Evolutionary conservation across 306 rosid species (phyloP).

Genomic region (cucumber (Cucumis sativus)): DNA sequence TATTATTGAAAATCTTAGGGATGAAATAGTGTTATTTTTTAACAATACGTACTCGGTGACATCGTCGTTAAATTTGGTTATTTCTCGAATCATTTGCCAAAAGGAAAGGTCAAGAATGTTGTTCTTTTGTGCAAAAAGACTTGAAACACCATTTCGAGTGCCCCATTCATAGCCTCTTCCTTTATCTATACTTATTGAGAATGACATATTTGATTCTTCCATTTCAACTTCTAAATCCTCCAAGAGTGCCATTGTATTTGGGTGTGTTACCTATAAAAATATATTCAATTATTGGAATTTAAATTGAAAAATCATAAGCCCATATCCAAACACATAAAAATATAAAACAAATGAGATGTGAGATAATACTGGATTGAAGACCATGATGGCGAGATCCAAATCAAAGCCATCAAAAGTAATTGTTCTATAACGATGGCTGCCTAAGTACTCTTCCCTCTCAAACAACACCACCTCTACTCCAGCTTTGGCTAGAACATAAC

Average conservation of each 20-base stretch:
- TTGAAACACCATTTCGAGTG: slow-evolving; percentile 51
- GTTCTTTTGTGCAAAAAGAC: slow-evolving; percentile 72
- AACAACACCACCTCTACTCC: not conserved
- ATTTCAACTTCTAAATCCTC: slow-evolving; percentile 74
- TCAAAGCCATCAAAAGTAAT: not conserved
- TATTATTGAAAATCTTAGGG: too few relatives aligned
- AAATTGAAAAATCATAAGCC: too few relatives aligned
- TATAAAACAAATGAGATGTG: too few relatives aligned
- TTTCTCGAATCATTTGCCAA: slow-evolving; percentile 72
- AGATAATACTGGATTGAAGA: not conserved
- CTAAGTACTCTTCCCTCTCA: not conserved
- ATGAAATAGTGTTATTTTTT: too few relatives aligned
- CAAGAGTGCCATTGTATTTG: slow-evolving; percentile 79
- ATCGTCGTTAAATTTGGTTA: slow-evolving; percentile 59
- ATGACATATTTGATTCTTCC: slow-evolving; percentile 82
- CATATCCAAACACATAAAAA: too few relatives aligned
- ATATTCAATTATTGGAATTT: not conserved
- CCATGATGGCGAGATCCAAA: not conserved
- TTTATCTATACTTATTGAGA: slow-evolving; percentile 54
- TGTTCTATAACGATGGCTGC: not conserved
- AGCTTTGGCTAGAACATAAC: not conserved
- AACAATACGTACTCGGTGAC: slow-evolving; percentile 25
- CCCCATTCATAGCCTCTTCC: slow-evolving; percentile 89
- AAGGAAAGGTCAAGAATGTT: slow-evolving; percentile 56
- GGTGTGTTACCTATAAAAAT: slow-evolving; percentile 53